A percentile compares a stretch with the other conserved stretches of the same genome.
Conservation (phyloP, 805 yeast species). For the Ogataea ganodermae region DNA sequence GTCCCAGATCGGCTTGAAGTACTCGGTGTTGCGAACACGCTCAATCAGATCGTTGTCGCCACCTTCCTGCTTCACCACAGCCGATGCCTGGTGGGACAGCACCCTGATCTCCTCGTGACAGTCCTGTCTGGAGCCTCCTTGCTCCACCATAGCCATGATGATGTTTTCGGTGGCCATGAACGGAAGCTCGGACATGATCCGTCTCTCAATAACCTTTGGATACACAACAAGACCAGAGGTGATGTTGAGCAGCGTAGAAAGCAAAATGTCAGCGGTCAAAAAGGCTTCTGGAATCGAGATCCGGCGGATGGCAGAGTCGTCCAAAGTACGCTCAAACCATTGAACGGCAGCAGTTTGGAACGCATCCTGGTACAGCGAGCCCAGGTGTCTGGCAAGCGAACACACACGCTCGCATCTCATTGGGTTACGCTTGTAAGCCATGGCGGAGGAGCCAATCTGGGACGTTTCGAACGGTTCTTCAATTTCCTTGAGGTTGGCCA, state of each 20-base stretch:
- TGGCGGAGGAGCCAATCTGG: conserved; percentile 98
- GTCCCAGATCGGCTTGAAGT: conserved; percentile 86
- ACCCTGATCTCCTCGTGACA: conserved; percentile 98
- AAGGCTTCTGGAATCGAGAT: conserved; percentile 96
- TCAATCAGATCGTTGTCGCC: conserved; percentile 97
- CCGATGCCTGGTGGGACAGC: conserved; percentile 94
- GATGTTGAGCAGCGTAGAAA: conserved; percentile 87
- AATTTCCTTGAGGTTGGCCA: conserved; percentile 94
- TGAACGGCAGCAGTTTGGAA: conserved; percentile 97
- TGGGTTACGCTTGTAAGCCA: conserved; percentile 99
- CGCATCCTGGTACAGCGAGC: conserved; percentile 88
- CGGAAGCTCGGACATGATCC: conserved; percentile 92
- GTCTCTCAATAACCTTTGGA: conserved; percentile 97
- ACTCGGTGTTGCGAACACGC: conserved; percentile 72
- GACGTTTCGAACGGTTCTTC: conserved; percentile 98
- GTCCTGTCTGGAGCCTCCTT: conserved; percentile 97
- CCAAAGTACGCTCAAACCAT: conserved; percentile 99
- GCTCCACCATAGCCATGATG: conserved; percentile 99
- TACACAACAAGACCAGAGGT: conserved; percentile 95
- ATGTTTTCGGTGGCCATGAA: conserved; percentile 99
- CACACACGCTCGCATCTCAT: conserved; percentile 99
- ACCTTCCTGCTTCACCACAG: conserved; percentile 96
- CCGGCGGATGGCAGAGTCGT: conserved; percentile 97
- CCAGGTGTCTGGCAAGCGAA: conserved; percentile 95
- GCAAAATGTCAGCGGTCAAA: conserved; percentile 89